Percentiles rank a stretch among this genome's conserved stretches.
phyloP scores from a whole-genome alignment of 768 basidiomycete genomes.

The Hericium rajendrae region DNA sequence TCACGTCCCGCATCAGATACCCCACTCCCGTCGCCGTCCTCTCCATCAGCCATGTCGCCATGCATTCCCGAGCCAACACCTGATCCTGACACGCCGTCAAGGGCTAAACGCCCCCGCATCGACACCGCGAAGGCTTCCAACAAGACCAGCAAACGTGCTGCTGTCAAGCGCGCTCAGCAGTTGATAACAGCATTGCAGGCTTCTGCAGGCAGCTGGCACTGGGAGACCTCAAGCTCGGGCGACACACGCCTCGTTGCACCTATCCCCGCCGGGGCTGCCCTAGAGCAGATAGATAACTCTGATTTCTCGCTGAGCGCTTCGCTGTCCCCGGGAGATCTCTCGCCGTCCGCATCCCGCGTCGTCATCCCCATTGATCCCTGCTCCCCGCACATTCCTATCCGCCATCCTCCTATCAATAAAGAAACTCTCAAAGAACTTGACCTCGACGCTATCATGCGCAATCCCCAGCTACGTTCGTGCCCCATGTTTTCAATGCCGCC shows the following conservation, averaged over 20 bases:
- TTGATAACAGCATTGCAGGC: constrained; percentile 12
- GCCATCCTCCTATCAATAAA: constrained; percentile 71
- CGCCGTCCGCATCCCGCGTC: constrained; percentile 16
- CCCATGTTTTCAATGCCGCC: not conserved
- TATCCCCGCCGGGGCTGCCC: constrained; percentile 15
- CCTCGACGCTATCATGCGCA: constrained; percentile 74
- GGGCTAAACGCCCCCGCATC: constrained; percentile 13
- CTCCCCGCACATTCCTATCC: constrained; percentile 53
- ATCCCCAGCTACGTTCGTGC: constrained; percentile 81
- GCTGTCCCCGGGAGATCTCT: constrained; percentile 16
- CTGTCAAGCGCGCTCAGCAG: constrained; percentile 8
- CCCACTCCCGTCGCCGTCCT: constrained; percentile 2
- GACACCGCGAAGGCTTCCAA: constrained; percentile 5
- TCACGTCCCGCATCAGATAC: constrained; percentile 4
- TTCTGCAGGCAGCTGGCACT: constrained; percentile 14
- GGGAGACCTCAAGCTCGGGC: constrained; percentile 13
- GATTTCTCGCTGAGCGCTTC: constrained; percentile 11
- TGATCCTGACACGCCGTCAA: constrained; percentile 11
- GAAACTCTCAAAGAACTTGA: constrained; percentile 81
- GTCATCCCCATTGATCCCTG: constrained; percentile 31
- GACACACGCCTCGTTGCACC: constrained; percentile 15
- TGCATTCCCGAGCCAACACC: not conserved
- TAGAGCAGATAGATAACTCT: constrained; percentile 4
- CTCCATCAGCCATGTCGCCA: constrained; percentile 1
- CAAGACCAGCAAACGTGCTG: constrained; percentile 9